Base-by-base conservation (phyloP, 306 rosid species). In the Astragalus glycyphyllos region DNA sequence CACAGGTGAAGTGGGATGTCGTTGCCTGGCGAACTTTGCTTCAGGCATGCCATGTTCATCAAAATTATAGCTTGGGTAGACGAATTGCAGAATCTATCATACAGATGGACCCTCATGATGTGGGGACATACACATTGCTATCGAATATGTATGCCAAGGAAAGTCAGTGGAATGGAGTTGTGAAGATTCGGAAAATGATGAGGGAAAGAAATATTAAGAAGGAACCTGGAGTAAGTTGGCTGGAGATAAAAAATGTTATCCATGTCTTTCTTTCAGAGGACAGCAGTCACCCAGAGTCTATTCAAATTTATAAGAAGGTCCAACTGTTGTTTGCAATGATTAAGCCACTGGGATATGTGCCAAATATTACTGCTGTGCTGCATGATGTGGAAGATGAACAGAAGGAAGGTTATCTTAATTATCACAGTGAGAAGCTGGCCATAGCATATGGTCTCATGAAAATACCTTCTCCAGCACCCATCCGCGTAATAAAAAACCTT, bases 171-270 rank as follows among this genome's bases (percentile, higher is more conserved):
- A 84, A 83, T 56, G 85, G 81, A 58, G 94, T 92, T 46, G 88
- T 82, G 50, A 80, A 47, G 29, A 80, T 88, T 69, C 78, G 96
- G 65, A 92, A 85, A 80, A 69, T 76, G 80, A 89, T 92, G 98
- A 89, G 87, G 76, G 88, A 81, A 71, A 90, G 81, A 50, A 86
- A 85, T 32, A 82, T 92, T 44, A 90, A 85, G 85, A 90, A 92
- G 83, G 98, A 90, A 65, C 98, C 96, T 0, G 96, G 98, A 31
- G 81, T 73, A 20, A 92, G 97, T 79, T 90, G 97, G 98, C 74
- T 92, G 37, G 97, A 86, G 80, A 86, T 86, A 77, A 82, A 90
- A 84, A 66, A 83, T 46, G 5, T 57, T 0, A 79, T 74, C 62
- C 92, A 92, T 80, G 77, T 81, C 46, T 92, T 92, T 75, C 16